These are phyloP conservation scores for Laburnicola sp. DNA, from an alignment of 2,329 filamentous ascomycete genomes.

Conservation along the genomic window DNA sequence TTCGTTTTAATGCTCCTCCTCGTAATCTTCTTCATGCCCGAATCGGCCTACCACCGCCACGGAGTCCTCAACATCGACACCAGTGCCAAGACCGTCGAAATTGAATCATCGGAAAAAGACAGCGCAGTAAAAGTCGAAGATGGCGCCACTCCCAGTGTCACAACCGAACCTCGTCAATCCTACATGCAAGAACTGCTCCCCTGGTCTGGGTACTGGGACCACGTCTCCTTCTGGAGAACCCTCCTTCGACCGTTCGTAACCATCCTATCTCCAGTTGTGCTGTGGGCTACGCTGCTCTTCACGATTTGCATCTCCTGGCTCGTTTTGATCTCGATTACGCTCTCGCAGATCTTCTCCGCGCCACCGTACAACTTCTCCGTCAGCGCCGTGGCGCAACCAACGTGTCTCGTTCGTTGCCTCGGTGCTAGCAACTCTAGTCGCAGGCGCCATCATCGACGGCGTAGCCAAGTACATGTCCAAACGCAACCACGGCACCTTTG, in stretches of 20 bases:
- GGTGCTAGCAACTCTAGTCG: conserved; percentile 21
- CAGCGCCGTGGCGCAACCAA: conserved; percentile 27
- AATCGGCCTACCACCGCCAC: conserved; percentile 20
- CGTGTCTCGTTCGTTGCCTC: conserved; percentile 31
- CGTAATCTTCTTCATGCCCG: conserved; percentile 31
- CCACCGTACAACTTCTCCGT: conserved; percentile 32
- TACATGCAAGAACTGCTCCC: conserved; percentile 17
- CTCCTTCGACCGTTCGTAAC: conserved; percentile 24
- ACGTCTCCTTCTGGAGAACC: conserved; percentile 27
- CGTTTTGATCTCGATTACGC: conserved; percentile 28
- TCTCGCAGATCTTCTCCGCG: conserved; percentile 32
- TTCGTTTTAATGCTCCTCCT: conserved; percentile 27
- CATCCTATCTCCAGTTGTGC: conserved; percentile 23
- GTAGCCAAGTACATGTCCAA: conserved; percentile 29
- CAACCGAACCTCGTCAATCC: conserved; percentile 9
- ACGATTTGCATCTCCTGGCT: conserved; percentile 35
- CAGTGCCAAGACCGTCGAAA: conserved; percentile 14
- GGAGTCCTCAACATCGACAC: conserved; percentile 26
- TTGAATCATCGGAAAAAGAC: conserved; percentile 14
- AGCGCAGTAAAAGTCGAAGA: conserved; percentile 16
- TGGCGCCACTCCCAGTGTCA: background rate
- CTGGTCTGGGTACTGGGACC: conserved; percentile 26
- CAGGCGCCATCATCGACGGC: conserved; percentile 25
- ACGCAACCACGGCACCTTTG: conserved; percentile 27
- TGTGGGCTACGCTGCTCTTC: conserved; percentile 30